Conservation (phyloP, 148 eudicot genomes). For the Hydrangea macrophylla region DNA sequence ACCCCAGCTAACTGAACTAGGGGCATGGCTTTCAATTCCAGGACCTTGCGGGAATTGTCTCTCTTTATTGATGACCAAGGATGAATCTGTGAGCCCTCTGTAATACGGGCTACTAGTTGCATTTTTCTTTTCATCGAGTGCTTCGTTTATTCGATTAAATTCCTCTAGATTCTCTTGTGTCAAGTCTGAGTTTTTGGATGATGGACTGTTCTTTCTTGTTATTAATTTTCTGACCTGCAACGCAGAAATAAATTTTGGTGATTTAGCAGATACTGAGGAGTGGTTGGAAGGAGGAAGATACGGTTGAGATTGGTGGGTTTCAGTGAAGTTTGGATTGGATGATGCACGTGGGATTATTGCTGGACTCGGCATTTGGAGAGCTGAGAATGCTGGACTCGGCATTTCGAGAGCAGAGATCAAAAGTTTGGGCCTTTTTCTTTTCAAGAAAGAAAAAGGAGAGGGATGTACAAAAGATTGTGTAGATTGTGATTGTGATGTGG, state of each 20-base stretch:
- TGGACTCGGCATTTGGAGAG: conserved; percentile 17
- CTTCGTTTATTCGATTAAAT: conserved; percentile 11
- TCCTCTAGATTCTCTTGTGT: conserved; percentile 15
- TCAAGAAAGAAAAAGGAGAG: too few species aligned
- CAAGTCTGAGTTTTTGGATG: conserved; percentile 1
- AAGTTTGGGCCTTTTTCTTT: too few species aligned
- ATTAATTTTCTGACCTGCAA: not conserved
- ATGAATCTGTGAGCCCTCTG: conserved; percentile 25
- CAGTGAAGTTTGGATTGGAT: conserved; percentile 5
- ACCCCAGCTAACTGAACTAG: conserved; percentile 10
- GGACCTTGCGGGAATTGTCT: conserved; percentile 9
- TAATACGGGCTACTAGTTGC: conserved; percentile 19
- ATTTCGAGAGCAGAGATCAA: not conserved
- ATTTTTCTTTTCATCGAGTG: conserved; percentile 7
- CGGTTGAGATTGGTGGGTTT: conserved; percentile 2
- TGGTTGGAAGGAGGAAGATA: not conserved
- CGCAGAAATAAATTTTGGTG: not conserved
- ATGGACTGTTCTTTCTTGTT: not conserved
- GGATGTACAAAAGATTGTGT: too few species aligned
- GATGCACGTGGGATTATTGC: conserved; percentile 9
- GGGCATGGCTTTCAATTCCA: conserved; percentile 16
- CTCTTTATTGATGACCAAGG: conserved; percentile 13
- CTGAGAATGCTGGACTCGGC: too few species aligned
- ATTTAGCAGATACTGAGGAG: not conserved
- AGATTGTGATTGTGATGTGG: too few species aligned